Conservation (phyloP, 2,329 filamentous ascomycete species). For the Penicillium verrucosum region DNA sequence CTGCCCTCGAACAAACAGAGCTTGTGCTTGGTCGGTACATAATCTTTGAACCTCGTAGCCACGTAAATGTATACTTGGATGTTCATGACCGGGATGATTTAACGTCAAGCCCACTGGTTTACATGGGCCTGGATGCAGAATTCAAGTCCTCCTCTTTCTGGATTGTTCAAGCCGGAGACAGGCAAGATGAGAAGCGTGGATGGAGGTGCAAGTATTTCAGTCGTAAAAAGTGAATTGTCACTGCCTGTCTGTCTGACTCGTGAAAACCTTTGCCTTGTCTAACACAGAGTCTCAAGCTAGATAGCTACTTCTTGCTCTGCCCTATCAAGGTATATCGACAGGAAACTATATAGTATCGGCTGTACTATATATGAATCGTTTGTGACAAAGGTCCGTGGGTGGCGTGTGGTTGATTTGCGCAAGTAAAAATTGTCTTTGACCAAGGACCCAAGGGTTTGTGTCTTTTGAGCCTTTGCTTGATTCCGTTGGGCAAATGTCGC, state of each 20-base stretch:
- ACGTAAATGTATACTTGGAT: conserved; percentile 1
- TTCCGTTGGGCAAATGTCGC: background rate
- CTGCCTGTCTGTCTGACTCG: conserved; percentile 34
- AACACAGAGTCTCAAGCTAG: conserved; percentile 72
- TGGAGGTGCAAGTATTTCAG: conserved; percentile 30
- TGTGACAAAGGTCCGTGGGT: conserved; percentile 33
- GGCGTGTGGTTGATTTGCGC: conserved; percentile 19
- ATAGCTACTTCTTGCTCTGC: conserved; percentile 55
- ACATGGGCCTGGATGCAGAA: conserved; percentile 17
- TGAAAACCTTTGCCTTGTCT: conserved; percentile 55
- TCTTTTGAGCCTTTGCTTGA: background rate
- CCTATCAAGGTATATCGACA: conserved; percentile 69
- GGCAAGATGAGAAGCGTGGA: conserved; percentile 24
- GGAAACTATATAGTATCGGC: conserved; percentile 60
- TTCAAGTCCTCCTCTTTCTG: conserved; percentile 6
- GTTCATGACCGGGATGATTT: conserved; percentile 10
- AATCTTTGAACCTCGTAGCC: background rate
- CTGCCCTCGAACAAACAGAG: background rate
- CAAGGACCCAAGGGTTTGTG: background rate
- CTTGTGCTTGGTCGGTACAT: background rate
- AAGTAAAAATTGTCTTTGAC: conserved; percentile 7
- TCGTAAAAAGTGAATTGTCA: conserved; percentile 40
- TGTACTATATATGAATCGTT: conserved; percentile 45
- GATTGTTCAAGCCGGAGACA: conserved; percentile 12
- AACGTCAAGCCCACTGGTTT: conserved; percentile 16